Percentiles rank a stretch among this genome's conserved stretches.
Conservation (phyloP, 2,329 filamentous ascomycete species). For the Ascochyta pisi region DNA sequence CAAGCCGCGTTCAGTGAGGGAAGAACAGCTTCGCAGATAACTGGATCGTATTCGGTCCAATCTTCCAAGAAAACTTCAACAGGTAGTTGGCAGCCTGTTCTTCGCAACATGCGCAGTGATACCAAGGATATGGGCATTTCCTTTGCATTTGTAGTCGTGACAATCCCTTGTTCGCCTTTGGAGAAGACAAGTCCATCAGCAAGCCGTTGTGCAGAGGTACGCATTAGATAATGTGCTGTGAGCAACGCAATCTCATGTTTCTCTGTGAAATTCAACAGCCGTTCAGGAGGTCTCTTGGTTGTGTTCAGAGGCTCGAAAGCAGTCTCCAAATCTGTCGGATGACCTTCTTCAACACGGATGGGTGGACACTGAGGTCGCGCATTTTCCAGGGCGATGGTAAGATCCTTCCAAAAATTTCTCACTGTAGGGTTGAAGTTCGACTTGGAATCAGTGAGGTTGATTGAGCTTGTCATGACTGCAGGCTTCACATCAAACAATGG, state of each 20-base stretch:
- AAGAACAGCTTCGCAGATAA: slow-evolving; percentile 49
- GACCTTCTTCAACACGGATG: slow-evolving; percentile 19
- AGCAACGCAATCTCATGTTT: slow-evolving; percentile 28
- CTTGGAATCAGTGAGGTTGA: neutral
- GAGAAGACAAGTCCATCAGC: slow-evolving; percentile 47
- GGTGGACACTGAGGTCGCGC: slow-evolving; percentile 25
- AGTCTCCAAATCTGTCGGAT: slow-evolving; percentile 4
- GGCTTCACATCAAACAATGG: neutral
- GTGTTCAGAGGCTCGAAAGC: slow-evolving; percentile 22
- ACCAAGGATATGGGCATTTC: slow-evolving; percentile 60
- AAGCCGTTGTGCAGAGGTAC: slow-evolving; percentile 22
- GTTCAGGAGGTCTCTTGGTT: slow-evolving; percentile 15
- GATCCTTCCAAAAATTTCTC: slow-evolving; percentile 4
- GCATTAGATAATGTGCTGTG: slow-evolving; percentile 32
- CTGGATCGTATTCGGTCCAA: slow-evolving; percentile 46
- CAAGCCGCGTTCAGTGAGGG: slow-evolving; percentile 51
- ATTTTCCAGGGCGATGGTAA: slow-evolving; percentile 8
- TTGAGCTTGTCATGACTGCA: neutral
- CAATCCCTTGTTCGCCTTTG: slow-evolving; percentile 55
- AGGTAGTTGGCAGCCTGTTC: slow-evolving; percentile 58
- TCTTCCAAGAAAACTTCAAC: slow-evolving; percentile 54
- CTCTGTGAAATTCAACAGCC: slow-evolving; percentile 26
- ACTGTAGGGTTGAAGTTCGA: slow-evolving; percentile 2
- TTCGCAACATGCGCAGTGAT: slow-evolving; percentile 60
- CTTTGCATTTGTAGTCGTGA: slow-evolving; percentile 57